A percentile compares a stretch with the other conserved stretches of the same genome.
These are phyloP conservation scores for Saraca asoca DNA, from an alignment of 331 rosid species.

Conservation along the genomic window DNA sequence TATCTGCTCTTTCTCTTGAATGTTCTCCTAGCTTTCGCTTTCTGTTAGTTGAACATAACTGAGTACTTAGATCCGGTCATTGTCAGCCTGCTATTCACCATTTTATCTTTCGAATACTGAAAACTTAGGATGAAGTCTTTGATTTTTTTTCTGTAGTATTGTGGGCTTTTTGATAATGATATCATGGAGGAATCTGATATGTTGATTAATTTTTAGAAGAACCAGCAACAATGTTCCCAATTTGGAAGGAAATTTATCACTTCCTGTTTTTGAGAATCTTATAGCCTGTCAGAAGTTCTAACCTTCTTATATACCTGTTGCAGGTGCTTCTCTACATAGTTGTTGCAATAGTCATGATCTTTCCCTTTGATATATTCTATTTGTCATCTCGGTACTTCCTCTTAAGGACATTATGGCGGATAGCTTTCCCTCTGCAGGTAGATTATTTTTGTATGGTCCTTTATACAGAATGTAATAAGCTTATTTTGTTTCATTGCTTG, in stretches of 20 bases:
- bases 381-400: slow-evolving; percentile 90
- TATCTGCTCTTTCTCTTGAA: no score
- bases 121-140: slow-evolving; percentile 3
- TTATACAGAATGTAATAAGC: not conserved
- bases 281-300: slow-evolving; percentile 33
- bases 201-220: slow-evolving; percentile 26
- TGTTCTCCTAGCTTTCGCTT: no score
- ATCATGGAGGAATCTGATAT: slow-evolving; percentile 25
- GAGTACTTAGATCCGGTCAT: slow-evolving; percentile 21
- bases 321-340: slow-evolving; percentile 92
- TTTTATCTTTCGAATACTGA: slow-evolving; percentile 27
- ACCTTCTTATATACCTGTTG: slow-evolving; percentile 41
- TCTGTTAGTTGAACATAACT: slow-evolving; percentile 21
- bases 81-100: slow-evolving; percentile 13
- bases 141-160: not conserved
- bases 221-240: slow-evolving; percentile 12
- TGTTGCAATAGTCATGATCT: slow-evolving; percentile 71
- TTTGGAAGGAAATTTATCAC: slow-evolving; percentile 18
- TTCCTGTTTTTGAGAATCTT: slow-evolving; percentile 26
- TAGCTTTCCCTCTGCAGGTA: slow-evolving; percentile 91
- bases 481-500: not conserved
- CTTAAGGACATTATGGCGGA: slow-evolving; percentile 81
- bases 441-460: slow-evolving; percentile 37
- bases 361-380: slow-evolving; percentile 94
- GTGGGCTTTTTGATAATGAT: slow-evolving; percentile 7